These are phyloP conservation scores for Capsicum pubescens DNA, from an alignment of 257 asterid species.

Conservation along the genomic window DNA sequence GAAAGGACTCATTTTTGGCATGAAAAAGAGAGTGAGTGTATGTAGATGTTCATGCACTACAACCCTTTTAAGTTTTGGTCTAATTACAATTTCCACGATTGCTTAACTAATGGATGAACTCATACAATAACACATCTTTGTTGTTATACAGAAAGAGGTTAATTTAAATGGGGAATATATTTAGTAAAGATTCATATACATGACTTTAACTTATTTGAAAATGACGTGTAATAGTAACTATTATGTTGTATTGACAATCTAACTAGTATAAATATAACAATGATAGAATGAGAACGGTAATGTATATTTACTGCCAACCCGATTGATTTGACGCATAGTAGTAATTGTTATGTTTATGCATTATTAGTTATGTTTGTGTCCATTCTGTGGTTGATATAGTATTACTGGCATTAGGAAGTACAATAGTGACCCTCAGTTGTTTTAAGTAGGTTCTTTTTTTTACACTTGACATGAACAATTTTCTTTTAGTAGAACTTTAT, in stretches of 20 bases:
- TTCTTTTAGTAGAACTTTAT: neutral
- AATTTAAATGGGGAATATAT: neutral
- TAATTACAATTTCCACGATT: constrained; percentile 23
- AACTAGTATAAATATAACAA: neutral
- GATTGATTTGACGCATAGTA: no score
- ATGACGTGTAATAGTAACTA: neutral
- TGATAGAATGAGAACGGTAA: neutral
- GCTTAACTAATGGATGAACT: neutral
- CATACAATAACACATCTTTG: neutral
- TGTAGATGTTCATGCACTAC: neutral
- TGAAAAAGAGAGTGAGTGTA: constrained; percentile 53
- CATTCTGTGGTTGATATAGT: constrained; percentile 9
- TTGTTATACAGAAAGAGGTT: neutral
- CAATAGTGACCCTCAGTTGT: constrained; percentile 25
- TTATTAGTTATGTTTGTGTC: constrained; percentile 16
- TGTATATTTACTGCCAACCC: no score
- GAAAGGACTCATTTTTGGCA: no score
- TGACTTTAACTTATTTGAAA: neutral
- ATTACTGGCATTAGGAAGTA: constrained; percentile 13
- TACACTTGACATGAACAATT: neutral
- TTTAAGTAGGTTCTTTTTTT: neutral
- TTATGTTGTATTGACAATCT: neutral
- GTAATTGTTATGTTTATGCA: no score
- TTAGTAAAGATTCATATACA: neutral
- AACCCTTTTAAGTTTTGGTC: neutral